These are phyloP conservation scores for Triticum urartu DNA, from an alignment of 176 grass and related monocot genomes.

Conservation along the genomic window DNA sequence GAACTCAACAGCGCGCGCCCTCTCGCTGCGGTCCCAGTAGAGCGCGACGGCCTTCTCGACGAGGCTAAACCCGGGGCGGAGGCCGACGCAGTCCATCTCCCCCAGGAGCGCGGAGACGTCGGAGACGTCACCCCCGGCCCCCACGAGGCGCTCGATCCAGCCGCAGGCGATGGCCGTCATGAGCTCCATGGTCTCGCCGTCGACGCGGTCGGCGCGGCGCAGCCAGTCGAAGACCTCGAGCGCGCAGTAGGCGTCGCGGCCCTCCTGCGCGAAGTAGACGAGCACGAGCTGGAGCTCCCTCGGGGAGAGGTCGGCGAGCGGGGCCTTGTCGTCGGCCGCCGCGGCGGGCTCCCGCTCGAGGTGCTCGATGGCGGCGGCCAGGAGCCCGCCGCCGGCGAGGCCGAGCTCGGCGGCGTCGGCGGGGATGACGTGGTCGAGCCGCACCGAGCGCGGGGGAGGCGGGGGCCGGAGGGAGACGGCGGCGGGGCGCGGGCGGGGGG, in stretches of 20 bases:
- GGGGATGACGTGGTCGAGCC: slow-evolving; percentile 43
- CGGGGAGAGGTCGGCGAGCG: slow-evolving; percentile 70
- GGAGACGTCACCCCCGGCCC: slow-evolving; percentile 49
- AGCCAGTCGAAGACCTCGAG: slow-evolving; percentile 99
- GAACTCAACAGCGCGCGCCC: slow-evolving; percentile 65
- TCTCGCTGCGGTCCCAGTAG: slow-evolving; percentile 85
- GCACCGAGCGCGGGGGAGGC: slow-evolving; percentile 33
- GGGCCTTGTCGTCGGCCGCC: slow-evolving; percentile 48
- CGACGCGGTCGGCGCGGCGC: slow-evolving; percentile 83
- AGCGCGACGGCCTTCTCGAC: slow-evolving; percentile 91
- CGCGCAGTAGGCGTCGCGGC: slow-evolving; percentile 91
- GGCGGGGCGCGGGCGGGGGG: background rate
- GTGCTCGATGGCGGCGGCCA: slow-evolving; percentile 70
- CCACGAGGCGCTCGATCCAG: slow-evolving; percentile 86
- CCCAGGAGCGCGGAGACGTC: slow-evolving; percentile 75
- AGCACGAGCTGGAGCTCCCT: slow-evolving; percentile 88
- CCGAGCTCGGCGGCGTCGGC: slow-evolving; percentile 10
- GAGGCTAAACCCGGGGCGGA: slow-evolving; percentile 87
- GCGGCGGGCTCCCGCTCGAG: slow-evolving; percentile 76
- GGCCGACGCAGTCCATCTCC: slow-evolving; percentile 96
- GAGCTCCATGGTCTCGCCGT: slow-evolving; percentile 97
- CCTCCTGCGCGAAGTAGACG: slow-evolving; percentile 96
- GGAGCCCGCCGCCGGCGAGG: slow-evolving; percentile 7
- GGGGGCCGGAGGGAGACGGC: background rate
- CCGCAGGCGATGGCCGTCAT: slow-evolving; percentile 94